A percentile compares a stretch with the other conserved stretches of the same genome.
These are phyloP conservation scores for Suaeda aralocaspica DNA, from an alignment of 148 eudicot species.

Conservation along the genomic window DNA sequence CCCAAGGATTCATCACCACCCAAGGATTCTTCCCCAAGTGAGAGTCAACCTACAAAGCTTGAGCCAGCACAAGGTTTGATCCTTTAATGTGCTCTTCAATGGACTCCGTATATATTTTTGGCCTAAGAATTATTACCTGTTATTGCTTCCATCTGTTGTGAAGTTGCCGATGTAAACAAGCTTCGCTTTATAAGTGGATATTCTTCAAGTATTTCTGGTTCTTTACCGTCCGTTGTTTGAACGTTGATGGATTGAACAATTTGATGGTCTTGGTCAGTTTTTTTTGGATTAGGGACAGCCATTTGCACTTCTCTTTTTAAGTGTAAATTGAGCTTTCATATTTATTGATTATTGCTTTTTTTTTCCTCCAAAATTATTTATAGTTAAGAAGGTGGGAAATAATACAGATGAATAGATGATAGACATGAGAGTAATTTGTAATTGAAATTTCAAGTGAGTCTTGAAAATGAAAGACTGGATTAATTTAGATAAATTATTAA, in stretches of 20 bases:
- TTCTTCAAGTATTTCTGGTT: slow-evolving; percentile 7
- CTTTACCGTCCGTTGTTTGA: slow-evolving; percentile 16
- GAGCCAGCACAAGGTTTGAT: slow-evolving; percentile 64
- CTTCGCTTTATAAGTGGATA: slow-evolving; percentile 18
- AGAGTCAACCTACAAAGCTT: slow-evolving; percentile 50
- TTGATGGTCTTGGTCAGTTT: slow-evolving; percentile 20
- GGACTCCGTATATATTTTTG: slow-evolving; percentile 21
- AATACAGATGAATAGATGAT: no score
- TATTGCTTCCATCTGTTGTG: slow-evolving; percentile 8
- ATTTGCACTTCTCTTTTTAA: background rate
- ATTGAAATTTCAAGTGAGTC: no score
- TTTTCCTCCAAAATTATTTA: background rate
- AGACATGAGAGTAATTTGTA: background rate
- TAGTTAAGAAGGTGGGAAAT: background rate
- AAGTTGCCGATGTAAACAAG: slow-evolving; percentile 16
- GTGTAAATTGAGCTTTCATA: background rate
- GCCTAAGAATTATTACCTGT: background rate
- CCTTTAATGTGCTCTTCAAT: slow-evolving; percentile 43
- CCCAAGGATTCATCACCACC: slow-evolving; percentile 29
- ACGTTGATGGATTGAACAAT: slow-evolving; percentile 16
- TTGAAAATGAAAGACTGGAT: no score
- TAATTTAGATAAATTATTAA: no score
- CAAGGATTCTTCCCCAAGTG: slow-evolving; percentile 39
- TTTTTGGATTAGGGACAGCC: background rate
- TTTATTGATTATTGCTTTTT: background rate